Evolutionary conservation across 2,329 filamentous ascomycete genomes (phyloP), one percentile per base, ranked within the genome.

Genomic region (Calonectria naviculata): DNA sequence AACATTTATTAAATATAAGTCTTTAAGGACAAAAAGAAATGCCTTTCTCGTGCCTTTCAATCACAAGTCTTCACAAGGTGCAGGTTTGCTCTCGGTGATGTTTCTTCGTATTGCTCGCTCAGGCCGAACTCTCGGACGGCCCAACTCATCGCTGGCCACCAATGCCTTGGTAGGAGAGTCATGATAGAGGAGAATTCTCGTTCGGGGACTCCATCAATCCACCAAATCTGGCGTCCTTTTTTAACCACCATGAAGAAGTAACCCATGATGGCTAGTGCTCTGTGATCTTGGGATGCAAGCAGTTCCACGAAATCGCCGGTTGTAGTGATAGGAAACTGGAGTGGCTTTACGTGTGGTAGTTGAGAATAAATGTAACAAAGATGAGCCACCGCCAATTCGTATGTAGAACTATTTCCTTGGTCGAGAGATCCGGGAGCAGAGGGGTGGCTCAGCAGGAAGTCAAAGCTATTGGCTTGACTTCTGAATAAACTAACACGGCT

Each of bases 201-300:
- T n/a, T 67, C 65, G 1, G 65, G 54, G 19, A 44, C 19, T 24
- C 65, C 65, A 26, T 67, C 54, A 19, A 62, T 24, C 44, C 66
- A 68, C 66, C 58, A 68, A 17, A 63, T 46, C 9, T 28, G 28
- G 12, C 24, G 46, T 4, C 36, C 28, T 19, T 54, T 62, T n/a
- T 54, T 68, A 10, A 56, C 9, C n/a, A 68, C 26, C 66, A 68
- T 56, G 28, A 63, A 68, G 26, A 63, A 68, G 9, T 68, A 63
- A 17, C 58, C 66, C 17, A 62, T 7, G 17, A 63, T 68, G 17
- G 56, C 66, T n/a, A 68, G 21, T n/a, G 66, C n/a, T 46, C 66
- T 42, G 4, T 46, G n/a, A n/a, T 68, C 58, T 5, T 31, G 54
- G 1, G 58, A 21, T n/a, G 17, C 66, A 1, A 68, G 7, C 3